Conservation (phyloP, 345 rosid genomes). For the Gossypium longicalyx region DNA sequence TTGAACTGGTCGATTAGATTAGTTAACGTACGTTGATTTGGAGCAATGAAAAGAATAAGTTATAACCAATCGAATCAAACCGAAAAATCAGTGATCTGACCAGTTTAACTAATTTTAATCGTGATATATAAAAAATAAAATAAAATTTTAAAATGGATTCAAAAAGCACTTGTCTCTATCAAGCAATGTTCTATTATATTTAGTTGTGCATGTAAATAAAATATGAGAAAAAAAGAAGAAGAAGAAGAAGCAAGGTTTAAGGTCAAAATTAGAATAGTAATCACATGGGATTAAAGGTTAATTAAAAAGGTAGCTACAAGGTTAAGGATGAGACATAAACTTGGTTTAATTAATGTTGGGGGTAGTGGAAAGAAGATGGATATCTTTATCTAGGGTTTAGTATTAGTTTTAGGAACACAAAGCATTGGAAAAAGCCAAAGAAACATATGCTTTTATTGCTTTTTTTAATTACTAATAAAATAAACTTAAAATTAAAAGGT, state of each 20-base stretch:
- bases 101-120: too few species aligned
- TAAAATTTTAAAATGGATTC: background rate
- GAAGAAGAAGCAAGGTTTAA: background rate
- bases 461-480: background rate
- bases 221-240: background rate
- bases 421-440: slow-evolving; percentile 19
- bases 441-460: slow-evolving; percentile 19
- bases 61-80: too few species aligned
- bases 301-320: background rate
- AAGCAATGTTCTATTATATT: slow-evolving; percentile 16
- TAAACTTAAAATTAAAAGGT: background rate
- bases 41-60: rapidly evolving
- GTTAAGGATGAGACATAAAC: background rate
- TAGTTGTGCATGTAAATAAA: background rate
- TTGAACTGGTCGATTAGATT: too few species aligned
- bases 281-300: slow-evolving; percentile 8
- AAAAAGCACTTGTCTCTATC: slow-evolving; percentile 23
- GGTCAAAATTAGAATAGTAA: slow-evolving; percentile 25
- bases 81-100: too few species aligned
- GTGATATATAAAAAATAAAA: too few species aligned
- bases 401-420: background rate
- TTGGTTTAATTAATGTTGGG: background rate
- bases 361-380: slow-evolving; percentile 13
- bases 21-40: too few species aligned
- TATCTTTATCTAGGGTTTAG: slow-evolving; percentile 6